Evolutionary conservation across 202 grass and related monocot genomes (phyloP), one percentile per base, ranked within the genome.

Genomic region (Zizania palustris): DNA sequence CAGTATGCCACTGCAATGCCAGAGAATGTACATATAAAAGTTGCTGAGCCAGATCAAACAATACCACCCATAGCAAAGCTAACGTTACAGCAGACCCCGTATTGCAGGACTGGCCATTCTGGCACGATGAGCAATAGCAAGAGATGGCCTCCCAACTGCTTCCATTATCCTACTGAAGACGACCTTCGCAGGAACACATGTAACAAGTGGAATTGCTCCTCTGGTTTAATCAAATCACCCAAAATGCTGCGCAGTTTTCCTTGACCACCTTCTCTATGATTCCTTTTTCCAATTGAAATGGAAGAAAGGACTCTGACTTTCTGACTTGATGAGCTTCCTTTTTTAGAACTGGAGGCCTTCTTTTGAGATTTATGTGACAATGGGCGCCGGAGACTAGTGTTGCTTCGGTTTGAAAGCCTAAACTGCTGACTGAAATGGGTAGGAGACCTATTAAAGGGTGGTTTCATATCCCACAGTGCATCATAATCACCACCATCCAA

Each of bases 151-250:
- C 18, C 91, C 85, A 62, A 94, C 83, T 72, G 88, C 88, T 85
- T 94, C 91, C 72, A 86, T 76, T 74, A 94, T 94, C 76, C 91
- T 91, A 71, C 91, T 94, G 46, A 88, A 94, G 57, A 85, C 91
- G 51, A 94, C 82, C 74, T 90, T 94, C 60, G 80, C 83, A 71
- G 91, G 91, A 65, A 94, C 80, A 49, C 91, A 94, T 11, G 91
- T 94, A 35, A 94, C 88, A 6, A 84, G 75, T 63, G 91, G 91
- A 67, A 84, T 69, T 65, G 66, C 56, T 66, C 76, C 11, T 79
- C 91, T 33, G 79, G 58, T 73, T 93, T 86, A 39, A 93, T 88
- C 49, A 93, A 74, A 56, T 85, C 82, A 48, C 88, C 76, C 75
- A 91, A 67, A 71, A 90, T 73, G 61, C 69, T 72, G 59, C 55